Evolutionary conservation across 305 asterid species (phyloP).

Genomic region (Solanum hybrid): DNA sequence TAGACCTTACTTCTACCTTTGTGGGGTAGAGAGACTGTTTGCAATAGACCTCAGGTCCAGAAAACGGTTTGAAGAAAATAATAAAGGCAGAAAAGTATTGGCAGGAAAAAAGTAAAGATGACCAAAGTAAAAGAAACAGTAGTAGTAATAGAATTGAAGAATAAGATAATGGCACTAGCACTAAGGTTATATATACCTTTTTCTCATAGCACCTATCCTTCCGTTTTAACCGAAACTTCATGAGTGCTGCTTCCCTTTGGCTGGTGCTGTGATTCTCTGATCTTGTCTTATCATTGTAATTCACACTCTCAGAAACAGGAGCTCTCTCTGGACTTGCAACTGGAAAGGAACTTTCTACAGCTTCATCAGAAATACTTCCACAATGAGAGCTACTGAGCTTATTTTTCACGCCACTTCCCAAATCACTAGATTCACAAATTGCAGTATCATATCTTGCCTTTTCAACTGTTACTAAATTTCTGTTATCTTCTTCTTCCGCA

Average conservation of each 20-base stretch:
- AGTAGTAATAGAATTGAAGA: neutral
- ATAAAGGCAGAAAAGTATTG: neutral
- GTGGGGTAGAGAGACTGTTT: neutral
- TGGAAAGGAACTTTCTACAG: neutral
- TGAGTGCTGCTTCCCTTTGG: conserved; percentile 12
- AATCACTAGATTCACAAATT: neutral
- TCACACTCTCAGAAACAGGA: conserved; percentile 6
- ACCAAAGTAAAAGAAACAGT: neutral
- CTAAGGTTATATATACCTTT: conserved; percentile 4
- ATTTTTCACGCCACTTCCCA: neutral
- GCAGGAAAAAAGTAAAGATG: neutral
- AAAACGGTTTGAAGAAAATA: neutral
- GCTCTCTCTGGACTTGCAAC: neutral
- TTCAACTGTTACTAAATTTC: neutral
- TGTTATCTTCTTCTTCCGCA: neutral
- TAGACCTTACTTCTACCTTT: neutral
- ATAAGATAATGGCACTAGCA: neutral
- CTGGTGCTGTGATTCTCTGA: conserved; percentile 5
- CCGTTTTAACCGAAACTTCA: conserved; percentile 14
- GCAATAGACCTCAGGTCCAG: neutral
- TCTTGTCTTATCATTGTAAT: neutral
- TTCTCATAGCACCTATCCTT: conserved; percentile 17
- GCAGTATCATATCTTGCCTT: neutral
- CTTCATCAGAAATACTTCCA: neutral
- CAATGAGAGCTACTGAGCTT: neutral